Evolutionary conservation across 768 basidiomycete genomes (phyloP).

Genomic region (Boletus edulis): DNA sequence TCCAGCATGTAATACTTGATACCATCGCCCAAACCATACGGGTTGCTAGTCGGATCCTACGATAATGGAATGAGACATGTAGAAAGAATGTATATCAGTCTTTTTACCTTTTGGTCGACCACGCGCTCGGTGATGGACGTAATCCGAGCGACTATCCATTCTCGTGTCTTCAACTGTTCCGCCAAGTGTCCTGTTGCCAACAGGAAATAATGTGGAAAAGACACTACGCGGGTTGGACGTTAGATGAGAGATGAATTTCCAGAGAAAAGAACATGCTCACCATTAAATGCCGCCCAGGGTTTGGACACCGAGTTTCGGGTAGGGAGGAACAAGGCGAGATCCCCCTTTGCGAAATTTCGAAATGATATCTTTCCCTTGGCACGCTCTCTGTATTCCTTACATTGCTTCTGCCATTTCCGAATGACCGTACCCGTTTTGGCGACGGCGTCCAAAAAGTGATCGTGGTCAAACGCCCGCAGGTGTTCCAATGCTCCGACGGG

Average conservation of each 20-base stretch:
- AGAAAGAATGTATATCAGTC: neutral
- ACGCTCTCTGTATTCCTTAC: slow-evolving; percentile 93
- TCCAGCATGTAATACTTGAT: slow-evolving; percentile 93
- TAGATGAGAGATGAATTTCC: neutral
- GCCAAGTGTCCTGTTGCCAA: slow-evolving; percentile 82
- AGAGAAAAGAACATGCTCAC: slow-evolving; percentile 41
- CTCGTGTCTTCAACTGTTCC: slow-evolving; percentile 85
- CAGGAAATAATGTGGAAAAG: slow-evolving; percentile 97
- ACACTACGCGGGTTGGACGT: slow-evolving; percentile 49
- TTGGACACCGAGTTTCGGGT: slow-evolving; percentile 91
- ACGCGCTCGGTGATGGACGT: slow-evolving; percentile 84
- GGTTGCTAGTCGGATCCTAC: slow-evolving; percentile 81
- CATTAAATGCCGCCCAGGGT: slow-evolving; percentile 99
- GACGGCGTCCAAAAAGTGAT: slow-evolving; percentile 81
- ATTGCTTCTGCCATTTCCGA: slow-evolving; percentile 97
- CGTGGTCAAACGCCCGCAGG: slow-evolving; percentile 76
- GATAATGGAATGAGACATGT: slow-evolving; percentile 1
- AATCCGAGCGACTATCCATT: slow-evolving; percentile 95
- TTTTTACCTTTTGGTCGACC: slow-evolving; percentile 69
- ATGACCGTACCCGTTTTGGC: slow-evolving; percentile 81
- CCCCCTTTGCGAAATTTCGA: slow-evolving; percentile 91
- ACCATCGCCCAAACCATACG: slow-evolving; percentile 85
- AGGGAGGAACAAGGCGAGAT: slow-evolving; percentile 92
- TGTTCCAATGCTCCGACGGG: slow-evolving; percentile 65
- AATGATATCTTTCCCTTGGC: slow-evolving; percentile 97